Evolutionary conservation across 768 basidiomycete genomes (phyloP).

Genomic region (Auricularia heimuer): DNA sequence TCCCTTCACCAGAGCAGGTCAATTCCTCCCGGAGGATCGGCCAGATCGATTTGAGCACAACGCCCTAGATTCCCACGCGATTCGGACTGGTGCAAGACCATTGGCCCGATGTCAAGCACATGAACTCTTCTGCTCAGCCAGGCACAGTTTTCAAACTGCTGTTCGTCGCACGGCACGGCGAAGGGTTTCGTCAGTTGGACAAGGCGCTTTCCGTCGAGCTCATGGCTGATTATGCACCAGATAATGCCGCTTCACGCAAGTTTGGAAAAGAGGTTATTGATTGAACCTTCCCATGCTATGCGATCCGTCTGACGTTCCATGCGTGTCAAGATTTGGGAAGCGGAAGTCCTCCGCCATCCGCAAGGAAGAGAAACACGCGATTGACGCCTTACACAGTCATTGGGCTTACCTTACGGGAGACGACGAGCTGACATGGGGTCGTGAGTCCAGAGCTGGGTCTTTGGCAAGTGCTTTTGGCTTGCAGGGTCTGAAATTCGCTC

Average conservation of each 20-base stretch:
- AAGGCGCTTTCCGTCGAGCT: neutral
- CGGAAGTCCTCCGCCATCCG: neutral
- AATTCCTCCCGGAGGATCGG: neutral
- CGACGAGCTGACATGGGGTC: neutral
- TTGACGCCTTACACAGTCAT: neutral
- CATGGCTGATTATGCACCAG: neutral
- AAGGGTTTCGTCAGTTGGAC: neutral
- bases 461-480: neutral
- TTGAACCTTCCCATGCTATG: neutral
- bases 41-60: neutral
- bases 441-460: neutral
- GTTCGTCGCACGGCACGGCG: neutral
- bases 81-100: neutral
- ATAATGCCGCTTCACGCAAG: neutral
- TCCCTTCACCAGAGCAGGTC: neutral
- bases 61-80: neutral
- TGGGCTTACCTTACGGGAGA: neutral
- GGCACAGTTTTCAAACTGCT: neutral
- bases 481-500: neutral
- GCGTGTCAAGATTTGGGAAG: neutral
- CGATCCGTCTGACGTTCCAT: neutral
- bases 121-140: neutral
- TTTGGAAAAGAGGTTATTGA: neutral
- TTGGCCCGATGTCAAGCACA: neutral
- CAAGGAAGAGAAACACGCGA: neutral